Base-by-base conservation (phyloP, 192 early-diverging fungal species). In the Backusella macrospora region DNA sequence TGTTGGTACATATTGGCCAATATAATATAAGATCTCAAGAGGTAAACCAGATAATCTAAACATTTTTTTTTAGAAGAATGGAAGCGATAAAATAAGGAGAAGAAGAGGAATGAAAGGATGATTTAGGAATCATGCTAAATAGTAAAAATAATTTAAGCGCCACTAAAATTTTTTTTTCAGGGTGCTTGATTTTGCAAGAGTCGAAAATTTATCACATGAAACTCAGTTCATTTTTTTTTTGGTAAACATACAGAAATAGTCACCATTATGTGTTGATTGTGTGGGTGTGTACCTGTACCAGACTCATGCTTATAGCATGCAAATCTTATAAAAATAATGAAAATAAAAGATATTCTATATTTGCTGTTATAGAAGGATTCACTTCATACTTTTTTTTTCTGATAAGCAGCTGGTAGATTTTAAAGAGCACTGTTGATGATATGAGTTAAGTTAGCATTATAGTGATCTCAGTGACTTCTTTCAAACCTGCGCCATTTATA, bases 21-120 rank as follows among this genome's bases (percentile, higher is more conserved):
- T 45, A 15, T 6, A 15, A 16, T 68, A 68, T 26, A 68, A 23
- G 9, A 68, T 47, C 29, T 68, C 66, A 29, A 68, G 18, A 18
- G 66, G 66, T 7, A 68, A 34, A 46, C 66, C 45, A 16, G 66
- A 68, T 68, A 68, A 18, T 68, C 26, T 46, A 46, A 15, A 46
- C 66, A 68, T 68, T 46, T 55, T 55, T 55, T 55, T 23, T 23
- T 66, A 66, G 65, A 66, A 66, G n/a, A 66, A 68, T 18, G 14
- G 15, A 68, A 55, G 49, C 16, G 48, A 52, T 8, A 52, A 18
- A 52, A 7, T 5, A 18, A 18, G 16, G 7, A 23, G 49, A 55
- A 21, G 23, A 9, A 55, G 49, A 26, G 10, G 23, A 55, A 23
- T 23, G 23, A 55, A 4, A 23, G 23, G 12, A 21, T 23, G 9